Percentiles rank a stretch among this genome's conserved stretches.
Evolutionary conservation across 345 rosid genomes (phyloP).

Genomic region (Mercurialis annua): DNA sequence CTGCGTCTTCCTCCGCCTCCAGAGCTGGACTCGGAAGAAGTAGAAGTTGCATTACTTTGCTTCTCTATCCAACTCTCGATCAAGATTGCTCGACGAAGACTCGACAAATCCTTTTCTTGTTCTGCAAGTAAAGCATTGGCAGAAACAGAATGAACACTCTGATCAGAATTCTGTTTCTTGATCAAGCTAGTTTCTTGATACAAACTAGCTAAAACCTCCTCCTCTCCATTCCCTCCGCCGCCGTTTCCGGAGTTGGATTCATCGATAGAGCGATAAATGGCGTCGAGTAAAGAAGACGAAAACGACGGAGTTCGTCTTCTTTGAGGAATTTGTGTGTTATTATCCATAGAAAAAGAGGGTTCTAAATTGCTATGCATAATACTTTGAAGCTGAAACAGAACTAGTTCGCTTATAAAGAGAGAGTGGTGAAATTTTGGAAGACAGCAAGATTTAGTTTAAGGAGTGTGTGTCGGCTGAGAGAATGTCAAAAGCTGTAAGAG

Average conservation of each 20-base stretch:
- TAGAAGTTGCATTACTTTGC: constrained; percentile 37
- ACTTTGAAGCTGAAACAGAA: neutral
- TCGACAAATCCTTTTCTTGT: constrained; percentile 16
- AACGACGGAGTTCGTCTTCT: constrained; percentile 77
- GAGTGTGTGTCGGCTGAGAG: constrained; percentile 45
- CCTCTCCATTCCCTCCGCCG: constrained; percentile 24
- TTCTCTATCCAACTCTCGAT: constrained; percentile 57
- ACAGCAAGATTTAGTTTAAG: constrained; percentile 23
- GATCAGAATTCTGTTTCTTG: constrained; percentile 36
- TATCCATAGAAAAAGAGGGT: constrained; percentile 27
- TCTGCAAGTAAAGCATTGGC: constrained; percentile 1
- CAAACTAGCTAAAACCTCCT: constrained; percentile 11
- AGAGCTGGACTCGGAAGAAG: constrained; percentile 52
- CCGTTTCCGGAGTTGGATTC: constrained; percentile 38
- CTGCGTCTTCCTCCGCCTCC: constrained; percentile 32
- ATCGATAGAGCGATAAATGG: constrained; percentile 69
- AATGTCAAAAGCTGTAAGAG: constrained; percentile 64
- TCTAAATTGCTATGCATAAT: constrained; percentile 41
- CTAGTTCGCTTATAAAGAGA: constrained; percentile 16
- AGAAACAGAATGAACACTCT: constrained; percentile 22
- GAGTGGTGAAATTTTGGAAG: constrained; percentile 2
- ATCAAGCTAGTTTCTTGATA: constrained; percentile 19
- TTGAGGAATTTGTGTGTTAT: constrained; percentile 35
- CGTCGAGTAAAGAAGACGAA: constrained; percentile 76
- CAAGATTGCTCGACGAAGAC: constrained; percentile 43